phyloP scores from a whole-genome alignment of 805 yeast genomes.

The Limtongozyma cylindracea region DNA sequence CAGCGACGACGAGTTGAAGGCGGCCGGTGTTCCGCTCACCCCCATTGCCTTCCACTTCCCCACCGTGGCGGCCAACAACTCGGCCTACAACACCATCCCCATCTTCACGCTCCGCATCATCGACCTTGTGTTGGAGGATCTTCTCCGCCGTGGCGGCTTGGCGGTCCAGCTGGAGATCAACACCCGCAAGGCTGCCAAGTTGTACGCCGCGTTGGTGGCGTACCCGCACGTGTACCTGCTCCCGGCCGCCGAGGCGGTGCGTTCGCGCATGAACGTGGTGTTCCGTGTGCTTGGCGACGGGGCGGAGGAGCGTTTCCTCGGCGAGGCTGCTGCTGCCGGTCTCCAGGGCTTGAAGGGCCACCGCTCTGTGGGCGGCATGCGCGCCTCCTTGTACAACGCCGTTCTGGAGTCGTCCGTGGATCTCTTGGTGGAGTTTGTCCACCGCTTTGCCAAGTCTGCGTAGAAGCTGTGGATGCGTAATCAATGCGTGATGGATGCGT shows the following conservation, averaged over 20 bases:
- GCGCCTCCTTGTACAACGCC: conserved; percentile 86
- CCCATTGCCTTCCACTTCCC: conserved; percentile 86
- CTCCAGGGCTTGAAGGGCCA: conserved; percentile 82
- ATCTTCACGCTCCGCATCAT: conserved; percentile 77
- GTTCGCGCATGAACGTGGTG: conserved; percentile 87
- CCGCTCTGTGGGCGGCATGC: conserved; percentile 90
- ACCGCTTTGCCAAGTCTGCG: conserved; percentile 39
- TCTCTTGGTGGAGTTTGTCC: conserved; percentile 26
- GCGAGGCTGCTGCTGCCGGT: conserved; percentile 30
- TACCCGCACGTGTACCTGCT: conserved; percentile 38
- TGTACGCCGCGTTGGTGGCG: conserved; percentile 43
- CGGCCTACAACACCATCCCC: conserved; percentile 91
- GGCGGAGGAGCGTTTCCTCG: conserved; percentile 42
- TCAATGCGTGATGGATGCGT: not conserved
- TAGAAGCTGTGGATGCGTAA: too few relatives aligned
- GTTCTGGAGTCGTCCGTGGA: conserved; percentile 36
- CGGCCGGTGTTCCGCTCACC: conserved; percentile 42
- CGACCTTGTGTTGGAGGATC: conserved; percentile 43
- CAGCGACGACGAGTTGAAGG: conserved; percentile 29
- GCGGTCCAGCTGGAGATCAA: conserved; percentile 29
- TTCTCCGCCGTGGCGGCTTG: conserved; percentile 53
- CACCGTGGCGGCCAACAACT: conserved; percentile 65
- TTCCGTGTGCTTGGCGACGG: conserved; percentile 48
- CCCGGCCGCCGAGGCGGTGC: conserved; percentile 33
- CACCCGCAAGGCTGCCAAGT: conserved; percentile 27